Evolutionary conservation across 257 asterid genomes (phyloP).

Genomic region (Fraxinus americana): DNA sequence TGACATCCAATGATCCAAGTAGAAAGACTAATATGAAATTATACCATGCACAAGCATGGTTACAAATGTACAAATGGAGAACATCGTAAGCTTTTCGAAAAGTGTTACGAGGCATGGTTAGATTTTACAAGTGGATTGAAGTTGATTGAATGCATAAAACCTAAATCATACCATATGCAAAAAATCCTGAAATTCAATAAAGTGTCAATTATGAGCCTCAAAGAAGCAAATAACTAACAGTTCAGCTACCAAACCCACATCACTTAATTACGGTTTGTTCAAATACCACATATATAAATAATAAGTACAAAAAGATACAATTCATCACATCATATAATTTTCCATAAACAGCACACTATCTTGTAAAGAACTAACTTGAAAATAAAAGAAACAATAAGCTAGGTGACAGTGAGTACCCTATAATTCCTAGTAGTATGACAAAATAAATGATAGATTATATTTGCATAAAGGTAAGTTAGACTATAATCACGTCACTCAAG

Average conservation of each 20-base stretch:
- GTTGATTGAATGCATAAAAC: neutral
- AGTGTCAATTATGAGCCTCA: neutral
- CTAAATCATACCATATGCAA: neutral
- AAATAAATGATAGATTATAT: neutral
- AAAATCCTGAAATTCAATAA: neutral
- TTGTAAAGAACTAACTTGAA: neutral
- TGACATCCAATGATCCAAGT: neutral
- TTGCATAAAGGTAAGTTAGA: neutral
- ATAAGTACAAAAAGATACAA: neutral
- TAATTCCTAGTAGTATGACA: neutral
- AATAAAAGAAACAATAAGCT: neutral
- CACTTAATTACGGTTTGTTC: neutral
- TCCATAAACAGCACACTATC: neutral
- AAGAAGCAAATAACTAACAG: neutral
- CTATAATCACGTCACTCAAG: neutral
- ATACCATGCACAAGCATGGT: neutral
- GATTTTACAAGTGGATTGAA: neutral
- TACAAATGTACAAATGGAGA: neutral
- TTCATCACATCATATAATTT: neutral
- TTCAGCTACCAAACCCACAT: neutral
- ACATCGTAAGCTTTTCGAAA: neutral
- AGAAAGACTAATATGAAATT: neutral
- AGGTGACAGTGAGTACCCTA: neutral
- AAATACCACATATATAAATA: neutral
- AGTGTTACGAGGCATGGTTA: neutral